A percentile compares a stretch with the other conserved stretches of the same genome.
phyloP scores from a whole-genome alignment of 768 basidiomycete genomes.

The Hypholoma sublateritium region DNA sequence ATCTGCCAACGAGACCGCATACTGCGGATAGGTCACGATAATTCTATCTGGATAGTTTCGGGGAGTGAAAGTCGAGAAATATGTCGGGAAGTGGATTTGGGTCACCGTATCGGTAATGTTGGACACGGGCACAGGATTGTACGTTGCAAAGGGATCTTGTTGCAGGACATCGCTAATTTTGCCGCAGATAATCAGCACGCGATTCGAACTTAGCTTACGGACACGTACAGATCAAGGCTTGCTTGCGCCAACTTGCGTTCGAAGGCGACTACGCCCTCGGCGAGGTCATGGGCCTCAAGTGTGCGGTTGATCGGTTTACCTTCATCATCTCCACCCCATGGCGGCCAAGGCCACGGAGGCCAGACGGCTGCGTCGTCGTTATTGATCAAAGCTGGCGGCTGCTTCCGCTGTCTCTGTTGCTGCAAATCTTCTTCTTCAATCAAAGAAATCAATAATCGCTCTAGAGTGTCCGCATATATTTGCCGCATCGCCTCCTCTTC shows the following conservation, averaged over 20 bases:
- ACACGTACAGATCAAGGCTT: conserved; percentile 73
- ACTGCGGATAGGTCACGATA: conserved; percentile 82
- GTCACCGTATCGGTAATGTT: conserved; percentile 70
- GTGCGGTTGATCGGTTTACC: conserved; percentile 52
- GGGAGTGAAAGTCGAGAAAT: conserved; percentile 83
- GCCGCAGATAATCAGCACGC: neutral
- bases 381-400: conserved; percentile 20
- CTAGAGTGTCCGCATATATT: conserved; percentile 70
- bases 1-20: conserved; percentile 61
- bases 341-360: conserved; percentile 88
- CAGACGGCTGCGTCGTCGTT: conserved; percentile 51
- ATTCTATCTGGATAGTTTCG: conserved; percentile 73
- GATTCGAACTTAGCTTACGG: neutral
- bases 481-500: conserved; percentile 68
- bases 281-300: conserved; percentile 59
- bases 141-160: conserved; percentile 82
- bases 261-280: conserved; percentile 71
- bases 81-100: conserved; percentile 80
- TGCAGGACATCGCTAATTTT: conserved; percentile 58
- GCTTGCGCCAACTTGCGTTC: conserved; percentile 78
- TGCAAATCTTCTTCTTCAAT: conserved; percentile 51
- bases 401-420: conserved; percentile 14
- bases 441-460: conserved; percentile 62
- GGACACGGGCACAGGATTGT: conserved; percentile 77
- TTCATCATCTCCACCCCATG: conserved; percentile 68